Conservation (phyloP, 305 asterid genomes). For the Fraxinus paxiana region DNA sequence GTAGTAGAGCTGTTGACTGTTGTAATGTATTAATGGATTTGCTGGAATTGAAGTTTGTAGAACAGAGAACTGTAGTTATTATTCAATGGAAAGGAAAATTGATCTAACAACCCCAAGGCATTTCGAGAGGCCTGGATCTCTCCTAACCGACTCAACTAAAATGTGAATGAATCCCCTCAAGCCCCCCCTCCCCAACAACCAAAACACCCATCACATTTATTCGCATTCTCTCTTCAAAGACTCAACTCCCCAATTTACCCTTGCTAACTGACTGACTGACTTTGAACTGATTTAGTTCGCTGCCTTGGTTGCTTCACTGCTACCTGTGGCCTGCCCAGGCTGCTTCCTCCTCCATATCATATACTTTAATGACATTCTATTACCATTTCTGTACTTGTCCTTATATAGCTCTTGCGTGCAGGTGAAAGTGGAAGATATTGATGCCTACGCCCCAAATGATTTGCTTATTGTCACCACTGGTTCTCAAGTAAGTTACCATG, state of each 20-base stretch:
- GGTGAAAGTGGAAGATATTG: constrained; percentile 97
- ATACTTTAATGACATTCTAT: constrained; percentile 7
- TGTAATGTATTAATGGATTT: not conserved
- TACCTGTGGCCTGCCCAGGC: not conserved
- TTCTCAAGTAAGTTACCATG: constrained; percentile 76
- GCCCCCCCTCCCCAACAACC: not conserved
- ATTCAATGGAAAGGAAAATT: not conserved
- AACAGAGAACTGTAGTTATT: not conserved
- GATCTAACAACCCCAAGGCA: not conserved
- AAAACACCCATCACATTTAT: too few relatives aligned
- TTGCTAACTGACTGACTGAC: not conserved
- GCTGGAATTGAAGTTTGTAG: not conserved
- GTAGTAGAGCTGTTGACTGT: not conserved
- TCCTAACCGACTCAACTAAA: not conserved
- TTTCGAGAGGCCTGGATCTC: not conserved
- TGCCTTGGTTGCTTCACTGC: not conserved
- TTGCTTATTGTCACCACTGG: constrained; percentile 97
- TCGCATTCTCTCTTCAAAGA: not conserved
- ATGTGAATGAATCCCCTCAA: not conserved
- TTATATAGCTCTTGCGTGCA: constrained; percentile 34
- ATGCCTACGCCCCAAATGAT: constrained; percentile 92
- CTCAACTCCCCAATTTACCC: not conserved
- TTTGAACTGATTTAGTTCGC: not conserved
- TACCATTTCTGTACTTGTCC: constrained; percentile 11
- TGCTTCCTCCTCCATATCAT: constrained; percentile 3